A percentile compares a stretch with the other conserved stretches of the same genome.
Evolutionary conservation across 208 protist genomes (phyloP).

Genomic region (Naegleria fowleri): DNA sequence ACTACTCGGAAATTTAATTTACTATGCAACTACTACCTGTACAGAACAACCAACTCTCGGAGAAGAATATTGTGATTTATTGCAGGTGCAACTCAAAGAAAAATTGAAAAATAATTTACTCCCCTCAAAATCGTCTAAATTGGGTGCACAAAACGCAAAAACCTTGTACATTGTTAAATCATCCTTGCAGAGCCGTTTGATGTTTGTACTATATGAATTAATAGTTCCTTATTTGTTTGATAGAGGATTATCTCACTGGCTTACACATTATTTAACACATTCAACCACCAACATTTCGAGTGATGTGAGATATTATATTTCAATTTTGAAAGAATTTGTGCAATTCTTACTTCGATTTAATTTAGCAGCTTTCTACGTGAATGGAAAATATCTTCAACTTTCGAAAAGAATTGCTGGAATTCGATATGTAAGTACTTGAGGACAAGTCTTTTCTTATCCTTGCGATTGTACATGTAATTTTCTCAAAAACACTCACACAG

Average conservation of each 20-base stretch:
- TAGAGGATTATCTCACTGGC: neutral
- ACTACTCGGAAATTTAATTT: neutral
- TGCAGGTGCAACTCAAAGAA: neutral
- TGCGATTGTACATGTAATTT: too few relatives aligned
- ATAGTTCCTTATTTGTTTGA: neutral
- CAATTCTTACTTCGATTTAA: conserved; percentile 12
- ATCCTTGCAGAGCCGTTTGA: neutral
- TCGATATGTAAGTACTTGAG: conserved; percentile 21
- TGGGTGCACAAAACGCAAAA: neutral
- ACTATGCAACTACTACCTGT: neutral
- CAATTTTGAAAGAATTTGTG: neutral
- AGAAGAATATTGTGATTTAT: conserved; percentile 25
- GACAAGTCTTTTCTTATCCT: neutral
- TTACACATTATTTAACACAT: neutral
- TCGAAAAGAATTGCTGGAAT: conserved; percentile 16
- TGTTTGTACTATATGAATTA: neutral
- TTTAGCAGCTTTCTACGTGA: neutral
- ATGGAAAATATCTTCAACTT: neutral
- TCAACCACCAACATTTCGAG: neutral
- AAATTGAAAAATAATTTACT: neutral
- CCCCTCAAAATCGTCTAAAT: neutral
- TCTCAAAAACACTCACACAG: too few relatives aligned
- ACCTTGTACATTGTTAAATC: neutral
- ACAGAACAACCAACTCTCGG: neutral
- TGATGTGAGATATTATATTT: neutral